phyloP scores from a whole-genome alignment of 441 rosid species.

The Rhodomyrtus psidioides region DNA sequence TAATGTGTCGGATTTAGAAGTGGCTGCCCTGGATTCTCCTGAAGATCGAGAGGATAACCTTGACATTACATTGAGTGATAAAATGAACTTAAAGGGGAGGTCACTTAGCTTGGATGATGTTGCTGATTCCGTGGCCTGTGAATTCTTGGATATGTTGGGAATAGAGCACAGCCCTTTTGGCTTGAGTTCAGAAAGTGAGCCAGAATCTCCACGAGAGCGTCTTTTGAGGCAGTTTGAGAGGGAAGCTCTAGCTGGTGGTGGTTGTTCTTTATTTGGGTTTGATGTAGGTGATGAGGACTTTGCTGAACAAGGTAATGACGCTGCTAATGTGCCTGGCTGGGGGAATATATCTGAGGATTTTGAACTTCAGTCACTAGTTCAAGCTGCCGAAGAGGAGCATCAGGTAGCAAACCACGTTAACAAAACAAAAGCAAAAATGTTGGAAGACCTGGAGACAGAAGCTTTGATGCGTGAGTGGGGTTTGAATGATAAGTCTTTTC shows the following conservation, averaged over 20 bases:
- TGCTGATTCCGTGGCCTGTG: conserved; percentile 64
- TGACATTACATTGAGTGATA: conserved; percentile 20
- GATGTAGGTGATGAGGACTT: conserved; percentile 31
- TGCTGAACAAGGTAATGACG: conserved; percentile 29
- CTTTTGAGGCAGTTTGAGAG: conserved; percentile 83
- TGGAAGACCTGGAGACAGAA: conserved; percentile 82
- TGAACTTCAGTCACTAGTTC: conserved; percentile 38
- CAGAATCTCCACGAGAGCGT: conserved; percentile 94
- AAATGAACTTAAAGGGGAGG: conserved; percentile 22
- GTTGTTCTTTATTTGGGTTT: conserved; percentile 55
- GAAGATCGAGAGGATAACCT: conserved; percentile 32
- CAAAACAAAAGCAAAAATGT: conserved; percentile 46
- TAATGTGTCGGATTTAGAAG: conserved; percentile 48
- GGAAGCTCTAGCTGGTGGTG: conserved; percentile 55
- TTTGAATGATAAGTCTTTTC: conserved; percentile 70
- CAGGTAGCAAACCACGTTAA: conserved; percentile 31
- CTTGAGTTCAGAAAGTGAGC: conserved; percentile 67
- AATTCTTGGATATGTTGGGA: conserved; percentile 81
- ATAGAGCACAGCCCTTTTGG: conserved; percentile 68
- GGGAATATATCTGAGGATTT: conserved; percentile 33
- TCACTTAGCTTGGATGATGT: conserved; percentile 43
- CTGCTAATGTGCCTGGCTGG: conserved; percentile 21
- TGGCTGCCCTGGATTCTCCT: conserved; percentile 39
- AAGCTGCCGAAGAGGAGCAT: conserved; percentile 54
- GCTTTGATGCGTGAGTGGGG: conserved; percentile 93